These are phyloP conservation scores for Aspergillus pseudoglaucus DNA, from an alignment of 2,329 filamentous ascomycete genomes.

Conservation along the genomic window DNA sequence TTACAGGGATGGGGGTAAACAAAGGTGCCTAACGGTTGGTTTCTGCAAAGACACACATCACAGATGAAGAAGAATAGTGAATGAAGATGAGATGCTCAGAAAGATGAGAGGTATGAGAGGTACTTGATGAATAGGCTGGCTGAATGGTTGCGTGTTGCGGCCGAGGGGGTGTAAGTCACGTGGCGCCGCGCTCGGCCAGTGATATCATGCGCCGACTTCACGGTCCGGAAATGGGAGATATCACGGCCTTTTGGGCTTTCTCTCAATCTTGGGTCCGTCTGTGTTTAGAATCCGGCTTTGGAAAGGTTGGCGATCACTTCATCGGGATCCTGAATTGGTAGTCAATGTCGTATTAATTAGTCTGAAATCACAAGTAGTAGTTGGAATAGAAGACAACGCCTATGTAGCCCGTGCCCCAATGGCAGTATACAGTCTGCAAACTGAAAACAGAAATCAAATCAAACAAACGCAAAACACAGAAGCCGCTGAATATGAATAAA, in stretches of 20 bases:
- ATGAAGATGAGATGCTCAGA: constrained; percentile 7
- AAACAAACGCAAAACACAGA: constrained; percentile 7
- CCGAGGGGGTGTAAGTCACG: constrained; percentile 27
- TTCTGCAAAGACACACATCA: constrained; percentile 12
- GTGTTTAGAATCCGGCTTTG: constrained; percentile 20
- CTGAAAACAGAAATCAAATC: constrained; percentile 6
- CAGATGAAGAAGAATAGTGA: constrained; percentile 5
- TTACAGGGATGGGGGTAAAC: constrained; percentile 7
- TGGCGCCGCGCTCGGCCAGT: constrained; percentile 30
- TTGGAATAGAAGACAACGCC: constrained; percentile 18
- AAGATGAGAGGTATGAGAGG: constrained; percentile 8
- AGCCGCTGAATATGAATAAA: constrained; percentile 20
- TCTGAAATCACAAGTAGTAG: constrained; percentile 8
- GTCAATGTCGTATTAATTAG: constrained; percentile 28
- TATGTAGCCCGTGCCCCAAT: constrained; percentile 25
- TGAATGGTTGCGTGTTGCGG: constrained; percentile 18
- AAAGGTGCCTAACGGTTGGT: constrained; percentile 4
- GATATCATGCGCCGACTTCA: constrained; percentile 35
- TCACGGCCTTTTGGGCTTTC: neutral
- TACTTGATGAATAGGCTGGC: constrained; percentile 5
- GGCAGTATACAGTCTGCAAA: constrained; percentile 12
- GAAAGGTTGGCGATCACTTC: constrained; percentile 22
- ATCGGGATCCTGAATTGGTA: constrained; percentile 21
- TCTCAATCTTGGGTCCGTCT: neutral
- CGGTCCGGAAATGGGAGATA: constrained; percentile 18